Evolutionary conservation across 192 early-diverging fungal species (phyloP), one percentile per base, ranked within the genome.

Genomic region (Coemansia sp.): DNA sequence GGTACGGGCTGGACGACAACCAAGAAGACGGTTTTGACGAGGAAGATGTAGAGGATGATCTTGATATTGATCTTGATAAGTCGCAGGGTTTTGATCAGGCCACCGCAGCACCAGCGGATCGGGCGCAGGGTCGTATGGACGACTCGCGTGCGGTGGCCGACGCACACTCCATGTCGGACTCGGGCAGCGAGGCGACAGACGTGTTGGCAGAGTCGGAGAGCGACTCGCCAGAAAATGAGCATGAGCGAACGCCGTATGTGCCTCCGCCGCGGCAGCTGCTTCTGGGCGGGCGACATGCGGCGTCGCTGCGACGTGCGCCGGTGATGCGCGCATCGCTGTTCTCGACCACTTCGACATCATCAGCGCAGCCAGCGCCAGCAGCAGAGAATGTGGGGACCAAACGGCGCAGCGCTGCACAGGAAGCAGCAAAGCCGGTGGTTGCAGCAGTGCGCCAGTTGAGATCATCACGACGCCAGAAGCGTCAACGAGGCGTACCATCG

Each of bases 1-100:
- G 82, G 49, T 96, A 96, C 66, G 93, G 91, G 9, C 68, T 96
- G 59, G 83, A 84, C 40, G 87, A 89, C 46, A 87, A 87, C 21
- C 83, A 87, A 20, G 85, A 85, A 19, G 78, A 85, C 17, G 88
- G 87, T 8, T 84, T 87, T 8, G 74, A 65, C 7, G 74, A 72
- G 12, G 73, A 71, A 7, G 78, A 63, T 21, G 52, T 63, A 10
- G 64, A 17, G 11, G 64, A 17, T 11, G 57, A 19, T 19, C 26
- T 34, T 64, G 28, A 28, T 44, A n/a, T 12, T 44, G 40, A n/a
- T 17, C 0, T 48, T 8, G 47, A 48, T n/a, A 19, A 48, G 47
- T 2, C 47, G 47, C n/a, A 17, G 70, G 71, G 62, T 68, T 72
- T 72, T 70, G 68, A 51, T 64, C 69, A 71, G 59, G 81, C 69